Conservation (phyloP, 768 basidiomycete genomes). For the Xerocomellus dryophilus region DNA sequence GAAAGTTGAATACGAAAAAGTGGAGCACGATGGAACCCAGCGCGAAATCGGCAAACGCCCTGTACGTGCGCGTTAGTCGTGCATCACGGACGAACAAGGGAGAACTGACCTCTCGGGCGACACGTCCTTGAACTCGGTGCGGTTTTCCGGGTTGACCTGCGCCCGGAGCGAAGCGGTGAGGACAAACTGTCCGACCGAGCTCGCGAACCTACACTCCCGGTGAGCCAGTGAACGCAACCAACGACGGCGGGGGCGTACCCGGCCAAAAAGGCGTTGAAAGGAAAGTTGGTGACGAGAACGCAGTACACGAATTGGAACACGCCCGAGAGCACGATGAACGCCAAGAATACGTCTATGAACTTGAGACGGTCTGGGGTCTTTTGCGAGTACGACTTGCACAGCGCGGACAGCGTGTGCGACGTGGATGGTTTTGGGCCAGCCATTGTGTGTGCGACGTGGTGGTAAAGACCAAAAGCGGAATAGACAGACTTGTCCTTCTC, state of each 20-base stretch:
- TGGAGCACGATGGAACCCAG: conserved; percentile 94
- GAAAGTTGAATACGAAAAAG: conserved; percentile 98
- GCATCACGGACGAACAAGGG: background rate
- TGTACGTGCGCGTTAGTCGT: conserved; percentile 31
- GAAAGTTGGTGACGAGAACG: conserved; percentile 85
- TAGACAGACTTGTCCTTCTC: background rate
- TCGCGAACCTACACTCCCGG: conserved; percentile 67
- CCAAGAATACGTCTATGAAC: conserved; percentile 89
- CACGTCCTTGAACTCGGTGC: conserved; percentile 79
- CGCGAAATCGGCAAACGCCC: conserved; percentile 96
- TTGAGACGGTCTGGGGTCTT: conserved; percentile 83
- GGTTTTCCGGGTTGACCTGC: conserved; percentile 88
- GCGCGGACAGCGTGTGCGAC: conserved; percentile 44
- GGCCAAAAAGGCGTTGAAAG: conserved; percentile 95
- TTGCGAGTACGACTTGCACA: conserved; percentile 75
- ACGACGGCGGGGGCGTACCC: conserved; percentile 56
- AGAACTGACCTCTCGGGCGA: conserved; percentile 84
- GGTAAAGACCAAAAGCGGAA: conserved; percentile 13
- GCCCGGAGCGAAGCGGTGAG: conserved; percentile 87
- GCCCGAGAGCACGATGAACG: conserved; percentile 90
- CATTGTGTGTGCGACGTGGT: conserved; percentile 33
- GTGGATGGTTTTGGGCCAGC: conserved; percentile 33
- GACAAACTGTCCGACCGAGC: conserved; percentile 96
- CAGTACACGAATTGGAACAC: conserved; percentile 90
- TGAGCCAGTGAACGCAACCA: conserved; percentile 1